Evolutionary conservation across 352 stramenopile species (phyloP).

Genomic region (Globisporangium radiosum): DNA sequence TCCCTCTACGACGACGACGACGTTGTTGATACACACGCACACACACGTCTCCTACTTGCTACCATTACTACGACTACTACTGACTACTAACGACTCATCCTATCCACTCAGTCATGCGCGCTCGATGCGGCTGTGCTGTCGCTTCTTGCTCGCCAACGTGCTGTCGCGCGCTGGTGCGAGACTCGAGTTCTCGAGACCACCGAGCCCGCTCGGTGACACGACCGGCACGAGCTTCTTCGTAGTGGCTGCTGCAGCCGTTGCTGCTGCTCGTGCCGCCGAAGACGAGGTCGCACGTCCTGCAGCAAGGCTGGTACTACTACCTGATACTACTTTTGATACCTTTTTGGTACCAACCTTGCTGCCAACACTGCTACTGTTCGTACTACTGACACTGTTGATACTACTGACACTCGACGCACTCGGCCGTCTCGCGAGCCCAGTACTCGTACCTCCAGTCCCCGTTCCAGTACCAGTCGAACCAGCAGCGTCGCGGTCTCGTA

Average conservation of each 20-base stretch:
- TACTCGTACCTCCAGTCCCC: neutral
- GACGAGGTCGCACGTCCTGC: no score
- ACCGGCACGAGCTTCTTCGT: constrained; percentile 14
- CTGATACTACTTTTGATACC: no score
- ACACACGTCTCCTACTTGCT: neutral
- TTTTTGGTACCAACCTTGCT: no score
- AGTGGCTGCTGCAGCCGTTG: no score
- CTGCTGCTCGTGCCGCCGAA: no score
- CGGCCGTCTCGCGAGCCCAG: constrained; percentile 8
- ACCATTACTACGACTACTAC: neutral
- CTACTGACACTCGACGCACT: constrained; percentile 17
- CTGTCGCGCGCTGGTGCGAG: constrained; percentile 6
- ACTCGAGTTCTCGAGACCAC: constrained; percentile 13
- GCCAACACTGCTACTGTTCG: neutral
- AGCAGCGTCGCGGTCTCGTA: no score
- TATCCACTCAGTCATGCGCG: constrained; percentile 9
- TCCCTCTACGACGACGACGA: neutral
- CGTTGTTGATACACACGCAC: neutral
- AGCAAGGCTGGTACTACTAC: no score
- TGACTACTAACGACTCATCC: constrained; percentile 1
- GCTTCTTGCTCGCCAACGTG: constrained; percentile 31
- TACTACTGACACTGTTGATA: constrained; percentile 13
- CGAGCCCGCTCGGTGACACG: neutral
- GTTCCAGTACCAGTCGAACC: no score
- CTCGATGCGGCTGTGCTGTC: constrained; percentile 17